phyloP scores from a whole-genome alignment of 345 rosid genomes.

The Acer yangbiense region DNA sequence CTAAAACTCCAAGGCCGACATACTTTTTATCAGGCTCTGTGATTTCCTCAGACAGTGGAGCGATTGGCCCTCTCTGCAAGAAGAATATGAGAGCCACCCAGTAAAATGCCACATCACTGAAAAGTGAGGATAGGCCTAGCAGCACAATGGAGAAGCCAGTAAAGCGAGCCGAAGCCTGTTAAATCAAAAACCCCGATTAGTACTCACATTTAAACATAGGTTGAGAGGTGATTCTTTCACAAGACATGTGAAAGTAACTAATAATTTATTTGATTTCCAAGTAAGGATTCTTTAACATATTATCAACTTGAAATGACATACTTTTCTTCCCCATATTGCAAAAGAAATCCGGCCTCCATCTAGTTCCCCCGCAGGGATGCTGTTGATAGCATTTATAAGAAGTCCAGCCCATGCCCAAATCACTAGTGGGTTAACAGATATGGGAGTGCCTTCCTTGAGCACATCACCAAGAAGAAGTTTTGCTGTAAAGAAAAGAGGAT shows the following conservation, averaged over 20 bases:
- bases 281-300: not conserved
- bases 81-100: slow-evolving; percentile 89
- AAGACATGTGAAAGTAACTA: not conserved
- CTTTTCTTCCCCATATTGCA: slow-evolving; percentile 97
- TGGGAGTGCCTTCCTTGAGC: slow-evolving; percentile 83
- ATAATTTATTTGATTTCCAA: not conserved
- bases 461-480: slow-evolving; percentile 83
- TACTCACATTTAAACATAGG: not conserved
- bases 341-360: slow-evolving; percentile 89
- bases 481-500: slow-evolving; percentile 44
- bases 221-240: not conserved
- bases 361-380: slow-evolving; percentile 95
- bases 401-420: slow-evolving; percentile 98
- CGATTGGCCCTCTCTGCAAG: slow-evolving; percentile 84
- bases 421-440: slow-evolving; percentile 83
- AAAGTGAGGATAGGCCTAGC: slow-evolving; percentile 74
- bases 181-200: slow-evolving; percentile 14
- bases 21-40: slow-evolving; percentile 64
- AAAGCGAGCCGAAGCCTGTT: slow-evolving; percentile 74
- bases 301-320: slow-evolving; percentile 35
- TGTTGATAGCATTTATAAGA: slow-evolving; percentile 89
- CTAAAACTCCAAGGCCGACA: slow-evolving; percentile 63
- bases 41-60: slow-evolving; percentile 81
- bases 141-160: slow-evolving; percentile 64
- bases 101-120: slow-evolving; percentile 86